Conservation (phyloP, 2,329 filamentous ascomycete species). For the Sporothrix brasiliensis region DNA sequence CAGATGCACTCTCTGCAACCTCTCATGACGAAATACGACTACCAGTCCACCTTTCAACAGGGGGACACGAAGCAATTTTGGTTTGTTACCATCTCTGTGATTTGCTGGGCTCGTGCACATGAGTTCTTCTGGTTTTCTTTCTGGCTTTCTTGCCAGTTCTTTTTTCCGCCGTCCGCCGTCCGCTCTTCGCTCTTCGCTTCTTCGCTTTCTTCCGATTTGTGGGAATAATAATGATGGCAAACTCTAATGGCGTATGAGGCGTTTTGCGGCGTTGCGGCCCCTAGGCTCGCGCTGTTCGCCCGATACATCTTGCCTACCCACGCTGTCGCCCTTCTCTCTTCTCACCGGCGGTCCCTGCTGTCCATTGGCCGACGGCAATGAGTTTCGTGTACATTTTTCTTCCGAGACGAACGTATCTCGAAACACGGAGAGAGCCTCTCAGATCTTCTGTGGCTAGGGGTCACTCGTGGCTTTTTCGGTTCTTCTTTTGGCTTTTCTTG, state of each 20-base stretch:
- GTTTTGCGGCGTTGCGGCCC: slow-evolving; percentile 34
- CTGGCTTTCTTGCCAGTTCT: neutral
- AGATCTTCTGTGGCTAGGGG: slow-evolving; percentile 12
- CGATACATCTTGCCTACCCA: slow-evolving; percentile 21
- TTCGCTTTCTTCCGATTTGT: slow-evolving; percentile 9
- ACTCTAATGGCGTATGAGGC: slow-evolving; percentile 32
- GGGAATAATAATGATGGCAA: slow-evolving; percentile 25
- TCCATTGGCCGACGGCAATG: neutral
- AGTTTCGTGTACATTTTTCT: neutral
- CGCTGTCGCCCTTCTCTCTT: neutral
- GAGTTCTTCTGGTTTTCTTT: neutral
- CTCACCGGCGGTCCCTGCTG: neutral
- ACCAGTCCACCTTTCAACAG: slow-evolving; percentile 8
- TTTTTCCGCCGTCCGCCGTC: slow-evolving; percentile 4
- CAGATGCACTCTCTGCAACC: neutral
- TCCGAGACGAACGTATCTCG: neutral
- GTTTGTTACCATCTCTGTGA: slow-evolving; percentile 8
- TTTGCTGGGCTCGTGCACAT: slow-evolving; percentile 16
- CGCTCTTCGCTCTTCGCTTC: neutral
- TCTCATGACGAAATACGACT: slow-evolving; percentile 12
- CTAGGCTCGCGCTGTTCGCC: slow-evolving; percentile 31
- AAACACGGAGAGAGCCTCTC: neutral
- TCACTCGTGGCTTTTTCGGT: slow-evolving; percentile 19
- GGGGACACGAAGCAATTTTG: neutral
- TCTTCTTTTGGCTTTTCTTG: neutral